Base-by-base conservation (phyloP, 192 early-diverging fungal species). In the Coemansia sp. region DNA sequence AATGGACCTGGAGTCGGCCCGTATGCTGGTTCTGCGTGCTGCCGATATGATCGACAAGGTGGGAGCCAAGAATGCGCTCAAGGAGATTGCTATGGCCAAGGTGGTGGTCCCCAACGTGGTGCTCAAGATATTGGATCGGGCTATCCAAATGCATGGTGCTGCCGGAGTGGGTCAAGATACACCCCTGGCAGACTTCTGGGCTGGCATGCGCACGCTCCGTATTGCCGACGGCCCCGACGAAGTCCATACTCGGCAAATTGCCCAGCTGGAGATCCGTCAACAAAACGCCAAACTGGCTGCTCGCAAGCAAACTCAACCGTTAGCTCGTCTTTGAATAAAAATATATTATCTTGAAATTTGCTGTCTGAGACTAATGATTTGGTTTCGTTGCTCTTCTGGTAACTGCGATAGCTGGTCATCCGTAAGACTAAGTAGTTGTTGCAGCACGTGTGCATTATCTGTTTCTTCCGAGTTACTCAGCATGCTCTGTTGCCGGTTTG, bases 51-150 rank as follows among this genome's bases (percentile, higher is more conserved):
- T 99, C 40, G 96, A 99, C 76, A 76, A 82, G 57, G 76, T 82
- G 7, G 88, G 90, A 8, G 84, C 94, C 26, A 99, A 99, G 79
- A 76, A 77, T 28, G 94, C 94, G 5, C 70, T 91, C 72, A 90
- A 93, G 49, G 88, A 96, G 56, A 99, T 99, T 68, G 94, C 90
- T 14, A 97, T 97, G 90, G 93, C 93, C 61, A 97, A 99, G 83
- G 89, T 93, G 17, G 76, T 89, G 30, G 90, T 93, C 11, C 96
- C 96, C 17, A 86, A 67, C 21, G 85, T 89, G 76, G 69, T 86
- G 6, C 82, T 88, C 31, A 57, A 60, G 0, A 88, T 97, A 9
- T 72, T 97, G 48, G 96, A 99, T 62, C 74, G 89, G 43, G 91
- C 94, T 10, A 96, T 99, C 51, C 96, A 99, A 76, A 86, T 90